phyloP scores from a whole-genome alignment of 2,329 filamentous ascomycete species.

The Zarea fungicola region DNA sequence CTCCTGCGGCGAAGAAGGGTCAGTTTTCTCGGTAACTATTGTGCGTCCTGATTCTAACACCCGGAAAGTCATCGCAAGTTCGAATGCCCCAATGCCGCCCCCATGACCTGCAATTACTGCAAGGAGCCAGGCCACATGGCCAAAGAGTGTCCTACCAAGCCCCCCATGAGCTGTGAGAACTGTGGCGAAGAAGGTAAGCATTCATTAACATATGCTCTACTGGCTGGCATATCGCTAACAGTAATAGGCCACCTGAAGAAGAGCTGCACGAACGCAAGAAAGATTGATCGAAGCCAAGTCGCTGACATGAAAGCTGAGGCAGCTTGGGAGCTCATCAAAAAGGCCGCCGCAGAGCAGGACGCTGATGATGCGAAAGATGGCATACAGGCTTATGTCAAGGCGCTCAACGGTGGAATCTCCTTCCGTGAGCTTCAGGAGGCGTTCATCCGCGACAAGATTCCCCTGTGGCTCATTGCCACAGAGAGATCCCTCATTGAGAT shows the following conservation, averaged over 20 bases:
- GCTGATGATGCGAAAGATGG: slow-evolving; percentile 58
- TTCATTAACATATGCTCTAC: neutral
- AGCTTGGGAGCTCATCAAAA: slow-evolving; percentile 53
- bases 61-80: slow-evolving; percentile 25
- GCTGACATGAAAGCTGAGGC: slow-evolving; percentile 45
- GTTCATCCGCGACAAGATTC: slow-evolving; percentile 50
- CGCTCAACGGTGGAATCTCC: slow-evolving; percentile 47
- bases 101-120: slow-evolving; percentile 40
- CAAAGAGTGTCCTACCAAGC: slow-evolving; percentile 58
- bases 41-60: neutral
- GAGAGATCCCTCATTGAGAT: slow-evolving; percentile 52
- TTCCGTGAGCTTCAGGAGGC: slow-evolving; percentile 56
- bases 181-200: slow-evolving; percentile 54
- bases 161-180: slow-evolving; percentile 52
- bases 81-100: slow-evolving; percentile 30
- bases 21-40: slow-evolving; percentile 4
- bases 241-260: slow-evolving; percentile 47
- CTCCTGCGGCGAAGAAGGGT: slow-evolving; percentile 33
- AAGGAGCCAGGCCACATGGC: slow-evolving; percentile 48
- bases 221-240: slow-evolving; percentile 13
- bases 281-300: slow-evolving; percentile 49
- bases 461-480: slow-evolving; percentile 57
- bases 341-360: slow-evolving; percentile 49
- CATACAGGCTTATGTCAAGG: slow-evolving; percentile 57
- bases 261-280: slow-evolving; percentile 55